phyloP scores from a whole-genome alignment of 495 filamentous ascomycete genomes.

The Copromyces sp. region DNA sequence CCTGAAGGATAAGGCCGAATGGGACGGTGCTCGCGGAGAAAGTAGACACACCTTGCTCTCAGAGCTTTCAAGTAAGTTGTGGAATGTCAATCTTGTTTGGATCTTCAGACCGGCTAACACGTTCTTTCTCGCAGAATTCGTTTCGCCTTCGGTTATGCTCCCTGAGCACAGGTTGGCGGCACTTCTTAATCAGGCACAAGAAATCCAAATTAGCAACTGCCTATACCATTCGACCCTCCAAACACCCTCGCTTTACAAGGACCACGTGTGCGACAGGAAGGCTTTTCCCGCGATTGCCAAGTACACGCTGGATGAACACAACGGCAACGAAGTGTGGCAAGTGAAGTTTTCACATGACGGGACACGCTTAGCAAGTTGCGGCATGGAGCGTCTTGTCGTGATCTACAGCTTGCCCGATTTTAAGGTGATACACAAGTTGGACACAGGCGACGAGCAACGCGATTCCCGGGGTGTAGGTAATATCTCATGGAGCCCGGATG shows the following conservation, averaged over 20 bases:
- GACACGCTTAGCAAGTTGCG: conserved; percentile 69
- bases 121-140: conserved; percentile 48
- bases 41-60: conserved; percentile 71
- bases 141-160: conserved; percentile 97
- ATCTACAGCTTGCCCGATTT: conserved; percentile 76
- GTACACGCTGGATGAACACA: conserved; percentile 60
- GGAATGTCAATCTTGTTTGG: background rate
- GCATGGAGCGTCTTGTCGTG: conserved; percentile 59
- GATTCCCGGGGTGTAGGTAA: conserved; percentile 54
- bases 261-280: conserved; percentile 72
- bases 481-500: conserved; percentile 86
- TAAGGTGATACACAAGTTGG: conserved; percentile 50
- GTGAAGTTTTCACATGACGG: conserved; percentile 87
- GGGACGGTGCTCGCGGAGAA: conserved; percentile 73
- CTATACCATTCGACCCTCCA: conserved; percentile 77
- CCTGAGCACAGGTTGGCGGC: conserved; percentile 84
- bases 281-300: conserved; percentile 65
- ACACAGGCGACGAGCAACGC: conserved; percentile 55
- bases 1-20: conserved; percentile 68
- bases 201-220: conserved; percentile 70
- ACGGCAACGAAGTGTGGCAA: conserved; percentile 75
- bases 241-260: conserved; percentile 75
- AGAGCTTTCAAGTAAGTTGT: conserved; percentile 67
- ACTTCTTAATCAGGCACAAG: conserved; percentile 74
- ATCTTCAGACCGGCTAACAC: conserved; percentile 3